A percentile compares a stretch with the other conserved stretches of the same genome.
These are phyloP conservation scores for Geopyxis carbonaria DNA, from an alignment of 495 filamentous ascomycete genomes.

Conservation along the genomic window DNA sequence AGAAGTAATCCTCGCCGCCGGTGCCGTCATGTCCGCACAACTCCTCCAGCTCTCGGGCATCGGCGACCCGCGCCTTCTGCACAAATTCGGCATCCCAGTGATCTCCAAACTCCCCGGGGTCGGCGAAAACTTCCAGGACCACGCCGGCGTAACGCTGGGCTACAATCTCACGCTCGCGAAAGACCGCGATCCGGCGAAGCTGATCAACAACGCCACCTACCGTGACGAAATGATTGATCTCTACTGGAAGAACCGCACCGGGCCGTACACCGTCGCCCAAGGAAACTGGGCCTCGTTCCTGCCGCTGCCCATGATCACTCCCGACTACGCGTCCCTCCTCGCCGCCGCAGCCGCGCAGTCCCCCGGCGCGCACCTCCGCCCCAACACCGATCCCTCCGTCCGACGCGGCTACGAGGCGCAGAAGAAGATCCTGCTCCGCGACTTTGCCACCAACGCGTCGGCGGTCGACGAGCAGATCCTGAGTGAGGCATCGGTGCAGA, in stretches of 20 bases:
- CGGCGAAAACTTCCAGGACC: slow-evolving; percentile 34
- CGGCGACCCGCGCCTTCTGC: slow-evolving; percentile 28
- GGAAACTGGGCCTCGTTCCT: neutral
- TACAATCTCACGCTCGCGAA: slow-evolving; percentile 2
- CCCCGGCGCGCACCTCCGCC: slow-evolving; percentile 20
- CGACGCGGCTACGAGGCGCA: slow-evolving; percentile 24
- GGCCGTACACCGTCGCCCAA: slow-evolving; percentile 26
- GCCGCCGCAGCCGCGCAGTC: neutral
- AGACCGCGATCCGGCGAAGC: slow-evolving; percentile 15
- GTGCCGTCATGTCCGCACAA: slow-evolving; percentile 33
- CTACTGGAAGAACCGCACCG: slow-evolving; percentile 23
- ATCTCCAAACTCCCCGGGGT: slow-evolving; percentile 32
- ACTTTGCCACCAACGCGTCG: neutral
- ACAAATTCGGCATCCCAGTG: slow-evolving; percentile 29
- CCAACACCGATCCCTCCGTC: slow-evolving; percentile 25
- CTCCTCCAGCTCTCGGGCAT: slow-evolving; percentile 37
- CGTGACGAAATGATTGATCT: slow-evolving; percentile 26
- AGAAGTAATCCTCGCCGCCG: slow-evolving; percentile 33
- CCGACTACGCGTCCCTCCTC: neutral
- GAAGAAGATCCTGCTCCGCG: slow-evolving; percentile 1
- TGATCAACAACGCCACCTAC: slow-evolving; percentile 26
- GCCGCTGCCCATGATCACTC: slow-evolving; percentile 1
- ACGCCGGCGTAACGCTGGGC: slow-evolving; percentile 14
- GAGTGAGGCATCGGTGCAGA: neutral
- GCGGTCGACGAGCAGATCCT: slow-evolving; percentile 1